Evolutionary conservation across 345 rosid species (phyloP).

Genomic region (Bruguiera parviflora): DNA sequence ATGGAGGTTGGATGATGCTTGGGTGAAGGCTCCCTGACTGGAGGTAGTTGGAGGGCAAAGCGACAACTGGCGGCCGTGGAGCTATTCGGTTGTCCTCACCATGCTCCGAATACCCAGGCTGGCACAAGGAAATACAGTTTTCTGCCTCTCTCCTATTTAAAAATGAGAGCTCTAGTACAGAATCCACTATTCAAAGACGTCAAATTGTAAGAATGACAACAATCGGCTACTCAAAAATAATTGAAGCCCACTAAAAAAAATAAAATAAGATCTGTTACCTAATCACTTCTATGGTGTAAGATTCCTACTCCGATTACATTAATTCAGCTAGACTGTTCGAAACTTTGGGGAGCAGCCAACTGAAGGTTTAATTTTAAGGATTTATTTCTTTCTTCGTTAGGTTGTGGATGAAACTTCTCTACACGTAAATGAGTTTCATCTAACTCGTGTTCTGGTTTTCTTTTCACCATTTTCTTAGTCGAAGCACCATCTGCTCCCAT

Average conservation of each 20-base stretch:
- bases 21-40: too few relatives aligned
- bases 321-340: slow-evolving; percentile 46
- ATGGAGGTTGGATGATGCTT: too few relatives aligned
- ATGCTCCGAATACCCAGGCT: too few relatives aligned
- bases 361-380: slow-evolving; percentile 34
- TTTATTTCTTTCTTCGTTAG: slow-evolving; percentile 34
- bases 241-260: slow-evolving; percentile 15
- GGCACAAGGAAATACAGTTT: slow-evolving; percentile 2
- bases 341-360: slow-evolving; percentile 35
- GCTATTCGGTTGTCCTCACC: too few relatives aligned
- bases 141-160: slow-evolving; percentile 7
- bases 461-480: slow-evolving; percentile 50
- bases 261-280: background rate
- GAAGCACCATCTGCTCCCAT: slow-evolving; percentile 28
- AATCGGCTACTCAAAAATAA: slow-evolving; percentile 25
- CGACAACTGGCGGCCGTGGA: too few relatives aligned
- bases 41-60: too few relatives aligned
- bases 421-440: slow-evolving; percentile 36
- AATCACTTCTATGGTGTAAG: slow-evolving; percentile 19
- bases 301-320: slow-evolving; percentile 14
- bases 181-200: slow-evolving; percentile 13
- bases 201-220: slow-evolving; percentile 38
- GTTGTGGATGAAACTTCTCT: slow-evolving; percentile 23
- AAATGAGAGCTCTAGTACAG: background rate
- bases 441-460: slow-evolving; percentile 50